These are phyloP conservation scores for Penicillium capsulatum DNA, from an alignment of 2,329 filamentous ascomycete species.

Conservation along the genomic window DNA sequence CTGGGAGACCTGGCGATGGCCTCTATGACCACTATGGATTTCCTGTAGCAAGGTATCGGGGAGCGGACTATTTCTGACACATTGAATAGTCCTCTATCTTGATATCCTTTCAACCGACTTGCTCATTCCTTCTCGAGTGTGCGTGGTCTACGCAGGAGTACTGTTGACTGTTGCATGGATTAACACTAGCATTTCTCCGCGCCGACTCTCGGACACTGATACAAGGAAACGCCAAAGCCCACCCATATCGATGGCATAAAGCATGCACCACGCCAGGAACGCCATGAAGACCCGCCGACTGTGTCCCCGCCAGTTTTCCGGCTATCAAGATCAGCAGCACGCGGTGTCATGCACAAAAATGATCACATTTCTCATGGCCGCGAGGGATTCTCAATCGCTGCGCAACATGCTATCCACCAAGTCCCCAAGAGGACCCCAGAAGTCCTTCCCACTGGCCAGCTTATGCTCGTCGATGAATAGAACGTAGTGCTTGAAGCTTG, in stretches of 20 bases:
- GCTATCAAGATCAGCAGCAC: constrained; percentile 4
- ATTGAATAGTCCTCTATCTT: too few relatives aligned
- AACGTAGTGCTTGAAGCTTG: constrained; percentile 99
- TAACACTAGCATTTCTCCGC: background rate
- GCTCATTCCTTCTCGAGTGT: too few relatives aligned
- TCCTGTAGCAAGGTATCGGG: too few relatives aligned
- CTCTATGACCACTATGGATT: too few relatives aligned
- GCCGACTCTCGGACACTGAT: background rate
- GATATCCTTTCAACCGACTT: too few relatives aligned
- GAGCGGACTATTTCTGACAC: too few relatives aligned
- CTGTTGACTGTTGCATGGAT: background rate
- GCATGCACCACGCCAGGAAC: constrained; percentile 19
- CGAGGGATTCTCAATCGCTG: constrained; percentile 63
- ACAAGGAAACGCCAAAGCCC: constrained; percentile 8
- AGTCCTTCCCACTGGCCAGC: constrained; percentile 88
- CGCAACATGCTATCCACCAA: constrained; percentile 96
- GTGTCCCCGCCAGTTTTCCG: constrained; percentile 4
- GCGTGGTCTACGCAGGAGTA: too few relatives aligned
- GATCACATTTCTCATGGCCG: constrained; percentile 1
- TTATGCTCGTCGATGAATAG: constrained; percentile 97
- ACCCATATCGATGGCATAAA: constrained; percentile 14
- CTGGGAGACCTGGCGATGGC: too few relatives aligned
- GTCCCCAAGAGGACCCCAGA: constrained; percentile 93
- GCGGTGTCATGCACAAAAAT: constrained; percentile 13
- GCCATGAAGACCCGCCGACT: constrained; percentile 12